Base-by-base conservation (phyloP, 306 rosid genomes). In the Casuarina cunninghamiana region DNA sequence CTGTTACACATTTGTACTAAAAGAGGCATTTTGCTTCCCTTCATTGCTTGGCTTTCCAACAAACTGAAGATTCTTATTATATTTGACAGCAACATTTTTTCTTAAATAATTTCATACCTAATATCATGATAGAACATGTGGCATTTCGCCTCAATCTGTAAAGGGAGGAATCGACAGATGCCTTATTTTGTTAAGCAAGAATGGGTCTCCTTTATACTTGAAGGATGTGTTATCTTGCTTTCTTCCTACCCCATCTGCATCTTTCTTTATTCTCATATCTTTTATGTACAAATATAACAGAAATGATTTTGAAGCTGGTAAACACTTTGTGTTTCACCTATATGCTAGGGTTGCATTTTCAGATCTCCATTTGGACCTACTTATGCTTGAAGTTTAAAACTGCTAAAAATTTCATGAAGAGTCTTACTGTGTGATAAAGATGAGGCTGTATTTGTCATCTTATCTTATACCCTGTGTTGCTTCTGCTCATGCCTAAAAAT, bases 401-500 rank as follows among this genome's bases (percentile, higher is more conserved):
- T 19, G 35, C 32, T 45, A 55, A 57, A 54, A 26, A 54, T 10
- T n/a, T 73, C 39, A 26, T 32, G 35, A 32, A 2, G 16, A 58
- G 37, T 58, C 65, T 58, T 58, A 58, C 15, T 58, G 26, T 26
- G 13, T 42, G 44, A 3, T 4, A 2, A 53, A n/a, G 61, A 21
- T 32, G 48, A 69, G 61, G 58, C 50, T 6, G 32, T 26, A 57
- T 39, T 1, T 6, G 10, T 79, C 50, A 35, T 21, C 53, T 60
- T 80, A 39, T 77, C 45, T 41, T 77, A 45, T 37, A 35, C 51
- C 44, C 43, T 67, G 46, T n/a, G 32, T 49, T 78, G 48, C 76
- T 15, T 45, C 9, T 41, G 60, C 71, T 46, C 17, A 35, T 67
- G 16, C 75, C 71, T 43, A 75, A 71, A 76, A 15, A 81, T 12